Evolutionary conservation across 2,329 filamentous ascomycete genomes (phyloP).

Genomic region (Clonostachys sp.): DNA sequence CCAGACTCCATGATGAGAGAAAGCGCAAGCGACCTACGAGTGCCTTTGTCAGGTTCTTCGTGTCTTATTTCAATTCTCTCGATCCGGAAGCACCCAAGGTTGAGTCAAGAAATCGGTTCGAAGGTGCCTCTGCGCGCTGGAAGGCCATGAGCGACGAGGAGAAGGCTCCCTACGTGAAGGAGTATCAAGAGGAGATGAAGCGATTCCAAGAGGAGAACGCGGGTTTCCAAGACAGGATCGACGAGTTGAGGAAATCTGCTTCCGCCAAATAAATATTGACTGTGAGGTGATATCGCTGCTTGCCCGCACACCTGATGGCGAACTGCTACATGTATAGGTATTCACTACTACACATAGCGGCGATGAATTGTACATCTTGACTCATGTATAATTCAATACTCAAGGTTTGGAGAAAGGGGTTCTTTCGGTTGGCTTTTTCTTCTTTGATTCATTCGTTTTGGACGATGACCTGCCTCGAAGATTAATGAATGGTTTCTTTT

Average conservation of each 20-base stretch:
- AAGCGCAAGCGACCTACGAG: conserved; percentile 30
- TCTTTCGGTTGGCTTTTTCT: too few species aligned
- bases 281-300: too few species aligned
- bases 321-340: too few species aligned
- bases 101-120: conserved; percentile 12
- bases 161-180: conserved; percentile 30
- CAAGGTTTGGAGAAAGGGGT: too few species aligned
- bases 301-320: too few species aligned
- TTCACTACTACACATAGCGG: too few species aligned
- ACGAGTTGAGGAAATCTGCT: conserved; percentile 11
- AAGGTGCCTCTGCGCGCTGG: conserved; percentile 27
- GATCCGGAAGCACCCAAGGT: conserved; percentile 7
- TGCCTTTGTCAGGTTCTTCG: conserved; percentile 30
- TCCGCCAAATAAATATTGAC: too few species aligned
- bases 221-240: conserved; percentile 17
- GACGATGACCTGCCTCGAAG: too few species aligned
- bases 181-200: conserved; percentile 10
- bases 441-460: too few species aligned
- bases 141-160: conserved; percentile 31
- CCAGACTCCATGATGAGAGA: conserved; percentile 39
- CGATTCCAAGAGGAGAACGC: conserved; percentile 19
- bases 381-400: too few species aligned
- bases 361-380: too few species aligned
- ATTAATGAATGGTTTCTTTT: too few species aligned
- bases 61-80: conserved; percentile 16